These are phyloP conservation scores for Polyrhizophydium stewartii DNA, from an alignment of 371 early-diverging fungal species.

Conservation along the genomic window DNA sequence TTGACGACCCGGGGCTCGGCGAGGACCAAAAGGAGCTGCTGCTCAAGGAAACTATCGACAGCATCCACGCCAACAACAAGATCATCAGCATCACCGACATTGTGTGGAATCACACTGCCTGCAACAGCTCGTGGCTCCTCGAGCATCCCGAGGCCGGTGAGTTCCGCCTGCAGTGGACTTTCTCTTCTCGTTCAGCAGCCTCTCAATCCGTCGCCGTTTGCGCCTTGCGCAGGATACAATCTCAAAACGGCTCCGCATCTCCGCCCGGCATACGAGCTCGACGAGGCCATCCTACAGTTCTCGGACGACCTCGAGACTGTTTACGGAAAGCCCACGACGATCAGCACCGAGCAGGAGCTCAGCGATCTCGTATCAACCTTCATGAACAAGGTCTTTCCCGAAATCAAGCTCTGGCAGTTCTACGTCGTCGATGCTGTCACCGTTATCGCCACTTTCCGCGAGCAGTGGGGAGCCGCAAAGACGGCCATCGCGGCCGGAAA, in stretches of 20 bases:
- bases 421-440: constrained; percentile 51
- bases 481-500: neutral
- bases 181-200: neutral
- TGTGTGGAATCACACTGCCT: constrained; percentile 97
- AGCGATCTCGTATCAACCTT: constrained; percentile 59
- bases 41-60: constrained; percentile 48
- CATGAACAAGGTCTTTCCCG: constrained; percentile 53
- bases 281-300: constrained; percentile 72
- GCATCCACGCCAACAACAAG: constrained; percentile 58
- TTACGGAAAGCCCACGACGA: constrained; percentile 39
- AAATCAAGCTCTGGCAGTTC: constrained; percentile 83
- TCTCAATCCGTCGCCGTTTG: no score
- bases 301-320: constrained; percentile 37
- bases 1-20: constrained; percentile 37
- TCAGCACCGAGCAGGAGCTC: constrained; percentile 65
- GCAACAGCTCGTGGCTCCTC: constrained; percentile 81
- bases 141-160: constrained; percentile 90
- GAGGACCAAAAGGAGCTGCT: constrained; percentile 56
- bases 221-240: constrained; percentile 74
- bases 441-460: constrained; percentile 23
- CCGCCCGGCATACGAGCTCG: constrained; percentile 87
- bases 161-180: constrained; percentile 1
- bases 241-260: constrained; percentile 92
- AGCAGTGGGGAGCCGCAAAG: constrained; percentile 6
- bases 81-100: constrained; percentile 86